Base-by-base conservation (phyloP, 2,329 filamentous ascomycete species). In the Colletotrichum cordylinicola region DNA sequence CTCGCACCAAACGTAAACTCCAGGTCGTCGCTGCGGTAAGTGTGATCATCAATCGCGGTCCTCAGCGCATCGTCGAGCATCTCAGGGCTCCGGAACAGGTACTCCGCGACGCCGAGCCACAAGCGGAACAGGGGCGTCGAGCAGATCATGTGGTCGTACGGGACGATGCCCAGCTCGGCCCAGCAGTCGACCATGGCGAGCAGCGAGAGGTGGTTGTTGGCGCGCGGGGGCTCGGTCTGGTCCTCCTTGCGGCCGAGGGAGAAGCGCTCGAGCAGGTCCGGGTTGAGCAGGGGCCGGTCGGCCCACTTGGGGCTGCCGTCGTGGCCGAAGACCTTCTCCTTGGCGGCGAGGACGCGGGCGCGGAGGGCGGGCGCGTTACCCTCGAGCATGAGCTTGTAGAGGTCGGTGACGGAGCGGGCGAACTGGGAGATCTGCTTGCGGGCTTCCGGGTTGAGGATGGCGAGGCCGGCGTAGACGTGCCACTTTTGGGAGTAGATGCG, bases 71-170 rank as follows among this genome's bases (percentile, higher is more conserved):
- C 95, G 67, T 98, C 94, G 16, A 99, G 91, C 68, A 98, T 88
- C 4, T 91, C 91, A 21, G 91, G 90, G 81, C 96, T 96, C 78
- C 96, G 93, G 88, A 98, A 99, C 48, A 99, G 89, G 83, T 98
- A 96, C 86, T 99, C 97, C 1, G 96, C 96, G n/a, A 98, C 98
- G 72, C 97, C 97, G 39, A 99, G 91, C 92, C 97, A 98, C 78
- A 99, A 92, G 67, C 97, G 94, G 88, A 99, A 99, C 62, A 98
- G 91, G 87, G 97, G 97, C 52, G 97, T 99, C 70, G 96, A 98
- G 87, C 97, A 99, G 79, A 99, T 98, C 96, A 99, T 99, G 88
- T 99, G 98, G 85, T 99, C 96, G 84, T 99, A 99, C 1, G 97
- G 97, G 64, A 98, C 94, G 80, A 98, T 99, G 39, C 93, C 94